phyloP scores from a whole-genome alignment of 495 filamentous ascomycete genomes.

The Saxophila tyrrhenica region DNA sequence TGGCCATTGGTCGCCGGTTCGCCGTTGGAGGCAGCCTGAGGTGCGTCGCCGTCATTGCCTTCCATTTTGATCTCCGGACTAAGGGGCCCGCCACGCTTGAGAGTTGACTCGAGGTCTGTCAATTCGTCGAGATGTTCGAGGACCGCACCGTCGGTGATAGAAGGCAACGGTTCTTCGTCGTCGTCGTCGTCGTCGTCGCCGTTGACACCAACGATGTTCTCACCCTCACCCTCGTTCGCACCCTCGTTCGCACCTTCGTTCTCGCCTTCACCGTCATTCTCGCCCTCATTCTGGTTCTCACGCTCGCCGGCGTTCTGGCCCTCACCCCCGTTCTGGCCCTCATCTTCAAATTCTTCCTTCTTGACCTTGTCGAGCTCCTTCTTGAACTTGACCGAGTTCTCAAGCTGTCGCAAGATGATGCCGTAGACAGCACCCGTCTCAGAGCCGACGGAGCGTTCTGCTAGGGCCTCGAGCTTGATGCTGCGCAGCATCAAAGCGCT shows the following conservation, averaged over 20 bases:
- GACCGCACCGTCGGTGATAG: neutral
- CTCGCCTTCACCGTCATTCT: neutral
- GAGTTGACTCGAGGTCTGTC: too few species aligned
- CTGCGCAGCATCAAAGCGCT: conserved; percentile 72
- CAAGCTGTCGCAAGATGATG: conserved; percentile 55
- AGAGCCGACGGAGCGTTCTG: conserved; percentile 46
- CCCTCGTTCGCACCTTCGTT: neutral
- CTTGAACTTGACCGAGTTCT: conserved; percentile 32
- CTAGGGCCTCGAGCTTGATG: conserved; percentile 54
- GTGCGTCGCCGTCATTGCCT: neutral
- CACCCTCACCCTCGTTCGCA: neutral
- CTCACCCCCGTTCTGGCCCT: too few species aligned
- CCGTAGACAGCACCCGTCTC: conserved; percentile 65
- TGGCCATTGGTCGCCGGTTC: too few species aligned
- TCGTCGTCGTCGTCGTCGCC: neutral
- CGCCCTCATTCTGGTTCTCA: neutral
- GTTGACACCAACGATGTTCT: neutral
- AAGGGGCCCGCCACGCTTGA: too few species aligned
- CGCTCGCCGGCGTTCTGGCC: neutral
- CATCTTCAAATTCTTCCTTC: conserved; percentile 35
- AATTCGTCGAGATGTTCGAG: neutral
- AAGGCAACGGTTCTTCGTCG: neutral
- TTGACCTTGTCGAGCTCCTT: conserved; percentile 18
- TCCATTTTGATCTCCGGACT: neutral
- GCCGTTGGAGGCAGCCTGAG: too few species aligned